phyloP scores from a whole-genome alignment of 345 rosid genomes.

The Dipteronia dyeriana region DNA sequence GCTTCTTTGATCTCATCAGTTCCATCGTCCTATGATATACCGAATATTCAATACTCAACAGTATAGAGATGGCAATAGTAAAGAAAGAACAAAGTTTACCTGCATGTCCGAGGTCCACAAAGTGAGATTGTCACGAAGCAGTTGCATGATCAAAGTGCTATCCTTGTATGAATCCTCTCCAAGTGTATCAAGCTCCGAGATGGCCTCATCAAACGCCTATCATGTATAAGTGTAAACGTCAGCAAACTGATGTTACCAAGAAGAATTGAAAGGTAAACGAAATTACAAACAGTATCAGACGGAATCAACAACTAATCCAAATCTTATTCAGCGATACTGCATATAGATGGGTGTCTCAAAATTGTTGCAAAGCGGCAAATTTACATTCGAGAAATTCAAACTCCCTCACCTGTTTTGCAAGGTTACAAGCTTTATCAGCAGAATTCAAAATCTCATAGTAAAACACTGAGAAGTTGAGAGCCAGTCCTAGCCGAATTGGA shows the following conservation, averaged over 20 bases:
- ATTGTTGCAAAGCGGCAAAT: background rate
- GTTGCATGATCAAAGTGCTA: constrained; percentile 41
- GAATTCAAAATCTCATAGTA: constrained; percentile 74
- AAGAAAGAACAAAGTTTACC: constrained; percentile 19
- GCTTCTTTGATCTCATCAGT: constrained; percentile 50
- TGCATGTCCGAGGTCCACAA: constrained; percentile 45
- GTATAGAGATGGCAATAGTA: background rate
- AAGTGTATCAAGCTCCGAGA: constrained; percentile 37
- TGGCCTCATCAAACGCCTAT: constrained; percentile 42
- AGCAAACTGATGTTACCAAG: background rate
- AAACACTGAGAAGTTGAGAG: constrained; percentile 71
- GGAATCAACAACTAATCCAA: background rate
- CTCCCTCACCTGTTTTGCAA: constrained; percentile 62
- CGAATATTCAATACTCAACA: constrained; percentile 14
- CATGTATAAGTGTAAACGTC: background rate
- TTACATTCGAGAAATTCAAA: background rate
- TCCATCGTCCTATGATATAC: constrained; percentile 38
- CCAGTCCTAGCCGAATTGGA: constrained; percentile 70
- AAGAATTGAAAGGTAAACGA: background rate
- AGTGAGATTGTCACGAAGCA: constrained; percentile 43
- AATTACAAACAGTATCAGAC: background rate
- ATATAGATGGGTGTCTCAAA: background rate
- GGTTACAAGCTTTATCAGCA: constrained; percentile 70
- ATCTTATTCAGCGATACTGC: background rate
- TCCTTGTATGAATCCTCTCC: constrained; percentile 44